Evolutionary conservation across 2,329 filamentous ascomycete genomes (phyloP), one percentile per base, ranked within the genome.

Genomic region (Endoconidiophora polonica): DNA sequence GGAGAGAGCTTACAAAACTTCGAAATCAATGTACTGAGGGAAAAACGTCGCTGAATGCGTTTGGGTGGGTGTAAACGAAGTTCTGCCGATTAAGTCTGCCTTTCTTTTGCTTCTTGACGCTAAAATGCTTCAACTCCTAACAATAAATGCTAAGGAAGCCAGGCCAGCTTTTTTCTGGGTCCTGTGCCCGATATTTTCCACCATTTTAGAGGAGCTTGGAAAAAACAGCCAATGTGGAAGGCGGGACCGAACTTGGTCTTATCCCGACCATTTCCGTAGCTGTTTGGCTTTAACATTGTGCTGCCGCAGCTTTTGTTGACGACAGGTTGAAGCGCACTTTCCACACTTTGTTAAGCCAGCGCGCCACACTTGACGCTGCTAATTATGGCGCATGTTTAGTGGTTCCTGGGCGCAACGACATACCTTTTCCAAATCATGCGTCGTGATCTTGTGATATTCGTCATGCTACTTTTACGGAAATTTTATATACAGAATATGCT

Each of bases 41-140:
- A 50, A 52, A 52, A 52, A 52, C 43, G 51, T 47, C 44, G 51
- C 47, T 16, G 39, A 43, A 18, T 46, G 49, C 49, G 37, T 38
- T 41, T 22, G 26, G 20, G 26, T 22, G 26, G 42, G 46, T 48
- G 46, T 41, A 33, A 50, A 47, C 39, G 44, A 53, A 49, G 48
- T 50, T 53, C 47, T 49, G 51, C 51, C 51, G 44, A 37, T 24
- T 46, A 46, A 29, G 3, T 18, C 20, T 38, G n/a, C n/a, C n/a
- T 10, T 36, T 41, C 14, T 29, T 29, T 44, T 41, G 18, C 37
- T 33, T 18, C 16, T 18, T 18, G 16, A 18, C 16, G 16, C 16
- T 18, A 18, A 2, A 18, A 18, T 18, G 16, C 16, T 18, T 18
- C 16, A 18, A 18, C 16, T 18, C 16, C 16, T 18, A 18, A 18